phyloP scores from a whole-genome alignment of 2,329 filamentous ascomycete species.

The Metarhizium anisopliae region DNA sequence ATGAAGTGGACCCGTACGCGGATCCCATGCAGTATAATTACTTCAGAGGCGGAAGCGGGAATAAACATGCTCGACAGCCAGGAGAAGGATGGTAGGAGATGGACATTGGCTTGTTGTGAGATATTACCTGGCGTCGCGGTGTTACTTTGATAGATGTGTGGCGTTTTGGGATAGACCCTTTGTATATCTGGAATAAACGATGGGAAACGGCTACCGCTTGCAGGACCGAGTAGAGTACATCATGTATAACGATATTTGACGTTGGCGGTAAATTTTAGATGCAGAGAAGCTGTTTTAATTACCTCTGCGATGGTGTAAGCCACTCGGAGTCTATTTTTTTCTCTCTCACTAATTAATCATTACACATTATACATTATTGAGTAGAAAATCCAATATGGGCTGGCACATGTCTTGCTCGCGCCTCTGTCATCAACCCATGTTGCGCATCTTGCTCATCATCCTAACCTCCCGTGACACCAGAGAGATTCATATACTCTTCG shows the following conservation, averaged over 20 bases:
- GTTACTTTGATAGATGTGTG: neutral
- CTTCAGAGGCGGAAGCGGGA: constrained; percentile 33
- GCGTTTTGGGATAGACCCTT: constrained; percentile 12
- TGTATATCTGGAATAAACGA: neutral
- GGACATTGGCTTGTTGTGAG: neutral
- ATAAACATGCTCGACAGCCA: constrained; percentile 17
- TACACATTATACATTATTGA: no score
- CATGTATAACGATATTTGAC: neutral
- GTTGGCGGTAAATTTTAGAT: neutral
- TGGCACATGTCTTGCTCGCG: no score
- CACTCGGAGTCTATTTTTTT: no score
- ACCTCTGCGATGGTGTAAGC: no score
- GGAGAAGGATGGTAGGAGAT: constrained; percentile 29
- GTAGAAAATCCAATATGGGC: no score
- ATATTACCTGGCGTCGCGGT: constrained; percentile 1
- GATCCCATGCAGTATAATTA: constrained; percentile 49
- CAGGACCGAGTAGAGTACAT: neutral
- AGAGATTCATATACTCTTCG: no score
- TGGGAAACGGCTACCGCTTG: neutral
- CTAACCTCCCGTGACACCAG: no score
- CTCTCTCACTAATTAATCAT: no score
- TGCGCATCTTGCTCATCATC: no score
- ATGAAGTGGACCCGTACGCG: constrained; percentile 27
- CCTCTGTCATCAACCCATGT: no score
- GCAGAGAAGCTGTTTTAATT: no score